Percentiles rank a stretch among this genome's conserved stretches.
Evolutionary conservation across 2,329 filamentous ascomycete species (phyloP).

Genomic region (Aspergillus neoniger): DNA sequence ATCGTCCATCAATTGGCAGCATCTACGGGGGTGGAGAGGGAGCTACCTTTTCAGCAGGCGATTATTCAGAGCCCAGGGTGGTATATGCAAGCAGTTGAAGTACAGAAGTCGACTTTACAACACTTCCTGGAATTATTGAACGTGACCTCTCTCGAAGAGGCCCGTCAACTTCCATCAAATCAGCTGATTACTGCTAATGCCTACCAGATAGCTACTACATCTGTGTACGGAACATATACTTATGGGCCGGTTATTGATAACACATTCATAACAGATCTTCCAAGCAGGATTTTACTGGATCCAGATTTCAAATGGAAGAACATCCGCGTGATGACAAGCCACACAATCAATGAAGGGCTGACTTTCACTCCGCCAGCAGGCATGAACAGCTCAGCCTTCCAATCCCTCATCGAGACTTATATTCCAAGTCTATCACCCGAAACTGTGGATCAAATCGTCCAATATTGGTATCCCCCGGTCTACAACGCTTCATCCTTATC

Average conservation of each 20-base stretch:
- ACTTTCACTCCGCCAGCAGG: conserved; percentile 36
- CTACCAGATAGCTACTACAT: conserved; percentile 40
- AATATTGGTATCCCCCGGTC: conserved; percentile 54
- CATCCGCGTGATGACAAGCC: conserved; percentile 46
- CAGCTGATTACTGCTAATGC: conserved; percentile 48
- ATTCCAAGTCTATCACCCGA: conserved; percentile 28
- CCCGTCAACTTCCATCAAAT: conserved; percentile 43
- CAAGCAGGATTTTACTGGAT: conserved; percentile 49
- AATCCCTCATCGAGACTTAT: conserved; percentile 28
- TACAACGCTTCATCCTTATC: conserved; percentile 34
- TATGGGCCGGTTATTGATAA: conserved; percentile 54
- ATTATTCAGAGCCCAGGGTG: conserved; percentile 49
- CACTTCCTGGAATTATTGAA: conserved; percentile 46
- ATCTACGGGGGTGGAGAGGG: conserved; percentile 26
- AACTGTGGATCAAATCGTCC: conserved; percentile 46
- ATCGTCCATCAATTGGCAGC: conserved; percentile 60
- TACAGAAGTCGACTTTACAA: conserved; percentile 43
- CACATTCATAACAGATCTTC: conserved; percentile 50
- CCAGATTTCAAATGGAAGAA: conserved; percentile 36
- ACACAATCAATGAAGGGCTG: conserved; percentile 49
- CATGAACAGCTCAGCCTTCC: conserved; percentile 15
- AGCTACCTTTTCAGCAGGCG: conserved; percentile 38
- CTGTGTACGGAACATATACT: conserved; percentile 46
- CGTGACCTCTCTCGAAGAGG: conserved; percentile 48
- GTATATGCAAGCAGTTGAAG: conserved; percentile 34